A percentile compares a stretch with the other conserved stretches of the same genome.
phyloP scores from a whole-genome alignment of 2,329 filamentous ascomycete genomes.

The Talaromyces sp. region DNA sequence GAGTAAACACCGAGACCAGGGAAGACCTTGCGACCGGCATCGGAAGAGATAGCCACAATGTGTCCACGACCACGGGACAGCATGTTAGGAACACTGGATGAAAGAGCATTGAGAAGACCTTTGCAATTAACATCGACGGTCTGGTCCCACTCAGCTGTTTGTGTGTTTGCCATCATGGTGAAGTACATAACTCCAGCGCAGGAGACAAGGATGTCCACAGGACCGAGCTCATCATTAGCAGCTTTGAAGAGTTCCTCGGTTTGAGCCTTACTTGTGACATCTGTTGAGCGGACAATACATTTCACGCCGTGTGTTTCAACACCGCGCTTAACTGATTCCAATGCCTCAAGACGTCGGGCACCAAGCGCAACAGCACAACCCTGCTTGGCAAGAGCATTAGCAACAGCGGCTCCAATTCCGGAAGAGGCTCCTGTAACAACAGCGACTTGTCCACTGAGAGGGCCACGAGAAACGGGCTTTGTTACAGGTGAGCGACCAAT shows the following conservation, averaged over 20 bases:
- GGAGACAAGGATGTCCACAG: conserved; percentile 76
- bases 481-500: conserved; percentile 43
- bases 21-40: conserved; percentile 80
- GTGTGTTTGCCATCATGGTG: conserved; percentile 79
- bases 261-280: conserved; percentile 68
- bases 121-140: conserved; percentile 89
- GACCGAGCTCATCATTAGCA: conserved; percentile 65
- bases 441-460: conserved; percentile 69
- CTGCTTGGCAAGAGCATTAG: conserved; percentile 67
- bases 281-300: conserved; percentile 69
- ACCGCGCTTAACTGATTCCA: conserved; percentile 67
- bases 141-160: conserved; percentile 75
- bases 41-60: conserved; percentile 79
- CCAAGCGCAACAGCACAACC: conserved; percentile 73
- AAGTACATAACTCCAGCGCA: conserved; percentile 88
- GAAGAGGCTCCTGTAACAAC: conserved; percentile 80
- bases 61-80: conserved; percentile 69
- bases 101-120: conserved; percentile 72
- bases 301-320: conserved; percentile 63
- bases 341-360: conserved; percentile 68
- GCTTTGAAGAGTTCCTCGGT: conserved; percentile 67
- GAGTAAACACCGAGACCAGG: conserved; percentile 81
- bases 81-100: conserved; percentile 71
- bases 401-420: conserved; percentile 76
- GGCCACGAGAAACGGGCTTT: conserved; percentile 55